phyloP scores from a whole-genome alignment of 2,329 filamentous ascomycete genomes.

The Xylariaceae sp. region DNA sequence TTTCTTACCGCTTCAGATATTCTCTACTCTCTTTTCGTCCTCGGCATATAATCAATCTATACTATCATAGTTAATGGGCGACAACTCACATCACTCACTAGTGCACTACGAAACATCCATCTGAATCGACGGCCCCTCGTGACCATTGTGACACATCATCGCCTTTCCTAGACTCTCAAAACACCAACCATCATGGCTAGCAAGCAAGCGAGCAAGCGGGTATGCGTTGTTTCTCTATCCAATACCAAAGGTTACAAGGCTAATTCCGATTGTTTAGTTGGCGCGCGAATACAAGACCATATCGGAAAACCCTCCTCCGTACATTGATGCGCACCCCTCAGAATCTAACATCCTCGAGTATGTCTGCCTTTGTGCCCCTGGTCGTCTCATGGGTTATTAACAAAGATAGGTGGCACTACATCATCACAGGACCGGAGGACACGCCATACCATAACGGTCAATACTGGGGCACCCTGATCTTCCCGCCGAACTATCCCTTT shows the following conservation, averaged over 20 bases:
- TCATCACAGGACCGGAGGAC: constrained; percentile 90
- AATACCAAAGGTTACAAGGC: not conserved
- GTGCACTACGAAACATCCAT: not conserved
- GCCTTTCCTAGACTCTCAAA: constrained; percentile 12
- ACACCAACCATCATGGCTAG: constrained; percentile 60
- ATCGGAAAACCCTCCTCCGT: constrained; percentile 78
- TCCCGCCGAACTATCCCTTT: constrained; percentile 96
- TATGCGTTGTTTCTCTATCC: constrained; percentile 41
- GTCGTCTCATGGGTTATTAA: constrained; percentile 18
- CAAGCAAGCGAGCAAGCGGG: constrained; percentile 72
- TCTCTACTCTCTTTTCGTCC: constrained; percentile 7
- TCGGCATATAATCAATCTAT: not conserved
- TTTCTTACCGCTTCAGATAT: constrained; percentile 3
- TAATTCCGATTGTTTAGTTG: constrained; percentile 46
- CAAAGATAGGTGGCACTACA: constrained; percentile 78
- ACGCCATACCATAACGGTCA: constrained; percentile 94
- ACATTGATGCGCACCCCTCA: constrained; percentile 86
- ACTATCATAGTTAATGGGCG: not conserved
- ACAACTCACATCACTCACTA: not conserved
- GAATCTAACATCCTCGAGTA: constrained; percentile 91
- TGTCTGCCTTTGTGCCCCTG: constrained; percentile 34
- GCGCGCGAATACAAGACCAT: constrained; percentile 66
- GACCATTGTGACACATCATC: constrained; percentile 22
- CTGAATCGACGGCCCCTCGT: not conserved
- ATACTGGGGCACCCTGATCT: constrained; percentile 97